Conservation (phyloP, 2,329 filamentous ascomycete species). For the Hirsutella thompsonii region DNA sequence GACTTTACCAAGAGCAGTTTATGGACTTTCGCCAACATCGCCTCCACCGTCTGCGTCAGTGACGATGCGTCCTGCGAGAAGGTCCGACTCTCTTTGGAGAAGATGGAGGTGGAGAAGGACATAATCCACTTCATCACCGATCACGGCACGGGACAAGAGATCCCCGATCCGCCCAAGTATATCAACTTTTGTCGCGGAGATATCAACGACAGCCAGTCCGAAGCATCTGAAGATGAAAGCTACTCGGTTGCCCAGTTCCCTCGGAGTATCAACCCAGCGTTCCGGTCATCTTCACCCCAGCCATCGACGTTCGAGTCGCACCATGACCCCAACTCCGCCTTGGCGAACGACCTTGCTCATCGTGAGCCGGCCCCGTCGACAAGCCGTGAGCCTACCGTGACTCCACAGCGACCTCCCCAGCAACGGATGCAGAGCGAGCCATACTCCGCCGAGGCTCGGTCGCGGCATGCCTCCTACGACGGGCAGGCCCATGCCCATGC, state of each 20-base stretch:
- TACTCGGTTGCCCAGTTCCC: constrained; percentile 96
- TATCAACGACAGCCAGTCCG: constrained; percentile 65
- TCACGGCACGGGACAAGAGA: constrained; percentile 86
- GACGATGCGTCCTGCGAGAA: constrained; percentile 96
- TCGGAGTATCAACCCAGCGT: constrained; percentile 87
- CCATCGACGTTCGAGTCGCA: constrained; percentile 89
- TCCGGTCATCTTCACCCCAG: constrained; percentile 89
- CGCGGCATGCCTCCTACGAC: constrained; percentile 23
- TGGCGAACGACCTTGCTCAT: constrained; percentile 58
- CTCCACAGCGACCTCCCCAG: constrained; percentile 30
- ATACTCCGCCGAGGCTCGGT: constrained; percentile 8
- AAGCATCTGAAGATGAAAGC: constrained; percentile 71
- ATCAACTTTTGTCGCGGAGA: constrained; percentile 98
- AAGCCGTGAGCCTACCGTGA: constrained; percentile 36
- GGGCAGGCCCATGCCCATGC: constrained; percentile 4
- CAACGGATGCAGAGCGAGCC: constrained; percentile 9
- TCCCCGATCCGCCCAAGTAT: constrained; percentile 91
- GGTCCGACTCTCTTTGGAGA: constrained; percentile 81
- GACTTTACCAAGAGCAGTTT: constrained; percentile 97
- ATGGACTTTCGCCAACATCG: constrained; percentile 96
- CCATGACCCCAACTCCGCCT: constrained; percentile 66
- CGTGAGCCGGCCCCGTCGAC: constrained; percentile 30
- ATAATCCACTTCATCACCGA: constrained; percentile 82
- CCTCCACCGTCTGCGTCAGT: constrained; percentile 94
- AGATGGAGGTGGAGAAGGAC: constrained; percentile 94